These are phyloP conservation scores for Kodamaea lidongshanica DNA, from an alignment of 805 yeast genomes.

Conservation along the genomic window DNA sequence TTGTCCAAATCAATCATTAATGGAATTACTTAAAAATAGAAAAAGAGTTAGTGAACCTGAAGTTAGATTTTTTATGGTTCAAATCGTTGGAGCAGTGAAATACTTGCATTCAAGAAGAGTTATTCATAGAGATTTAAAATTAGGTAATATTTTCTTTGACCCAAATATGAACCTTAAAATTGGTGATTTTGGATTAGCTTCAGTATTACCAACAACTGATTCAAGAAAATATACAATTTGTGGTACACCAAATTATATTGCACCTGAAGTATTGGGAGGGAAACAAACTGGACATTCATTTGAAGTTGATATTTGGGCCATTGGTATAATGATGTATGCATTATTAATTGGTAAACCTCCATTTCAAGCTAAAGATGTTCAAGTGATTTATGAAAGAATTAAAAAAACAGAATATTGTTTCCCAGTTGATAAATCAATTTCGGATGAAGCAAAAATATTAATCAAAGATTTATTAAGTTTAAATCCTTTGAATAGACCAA, in stretches of 20 bases:
- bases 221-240: constrained; percentile 90
- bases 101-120: constrained; percentile 90
- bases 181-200: constrained; percentile 98
- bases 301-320: constrained; percentile 96
- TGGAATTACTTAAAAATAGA: constrained; percentile 85
- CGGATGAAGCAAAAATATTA: constrained; percentile 65
- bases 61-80: constrained; percentile 83
- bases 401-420: constrained; percentile 73
- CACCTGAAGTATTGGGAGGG: constrained; percentile 94
- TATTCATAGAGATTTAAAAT: constrained; percentile 90
- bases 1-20: constrained; percentile 89
- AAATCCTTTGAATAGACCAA: constrained; percentile 77
- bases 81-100: constrained; percentile 88
- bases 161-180: constrained; percentile 89
- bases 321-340: constrained; percentile 95
- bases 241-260: constrained; percentile 98
- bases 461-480: constrained; percentile 68
- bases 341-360: constrained; percentile 93
- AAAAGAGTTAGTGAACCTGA: constrained; percentile 87
- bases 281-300: constrained; percentile 84
- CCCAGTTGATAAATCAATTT: constrained; percentile 64
- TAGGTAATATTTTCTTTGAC: constrained; percentile 94
- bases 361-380: constrained; percentile 92
- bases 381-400: constrained; percentile 86
- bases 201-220: constrained; percentile 62